Percentiles rank a stretch among this genome's conserved stretches.
These are phyloP conservation scores for Pythium brassicae DNA, from an alignment of 352 stramenopile species.

Conservation along the genomic window DNA sequence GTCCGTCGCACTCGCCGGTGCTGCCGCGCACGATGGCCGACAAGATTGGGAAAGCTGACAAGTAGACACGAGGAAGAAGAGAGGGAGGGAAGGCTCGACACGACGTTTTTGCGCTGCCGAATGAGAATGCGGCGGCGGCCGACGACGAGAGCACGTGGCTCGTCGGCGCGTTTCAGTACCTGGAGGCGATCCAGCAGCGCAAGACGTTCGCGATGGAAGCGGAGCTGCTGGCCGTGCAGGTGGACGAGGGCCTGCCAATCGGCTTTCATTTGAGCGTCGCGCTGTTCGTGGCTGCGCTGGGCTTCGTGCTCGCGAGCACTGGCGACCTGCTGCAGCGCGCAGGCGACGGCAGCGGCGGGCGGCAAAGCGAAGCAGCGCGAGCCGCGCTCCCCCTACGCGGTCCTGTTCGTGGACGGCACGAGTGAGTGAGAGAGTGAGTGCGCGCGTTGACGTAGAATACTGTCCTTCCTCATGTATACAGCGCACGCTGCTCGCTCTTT, in stretches of 20 bases:
- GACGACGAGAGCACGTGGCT: conserved; percentile 52
- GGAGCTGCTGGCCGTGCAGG: conserved; percentile 53
- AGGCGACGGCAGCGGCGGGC: conserved; percentile 11
- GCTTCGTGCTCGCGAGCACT: conserved; percentile 52
- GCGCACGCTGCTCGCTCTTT: background rate
- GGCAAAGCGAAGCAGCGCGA: conserved; percentile 33
- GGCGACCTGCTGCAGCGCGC: background rate
- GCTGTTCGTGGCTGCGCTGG: conserved; percentile 42
- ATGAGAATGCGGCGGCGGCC: too few species aligned
- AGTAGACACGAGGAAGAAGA: conserved; percentile 5
- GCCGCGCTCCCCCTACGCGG: conserved; percentile 40
- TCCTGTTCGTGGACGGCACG: conserved; percentile 69
- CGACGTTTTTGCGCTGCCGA: too few species aligned
- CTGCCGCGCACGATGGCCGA: conserved; percentile 13
- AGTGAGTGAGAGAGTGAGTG: conserved; percentile 56
- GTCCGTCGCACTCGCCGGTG: conserved; percentile 11
- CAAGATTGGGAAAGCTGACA: conserved; percentile 1
- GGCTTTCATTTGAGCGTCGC: conserved; percentile 64
- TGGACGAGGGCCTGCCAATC: conserved; percentile 63
- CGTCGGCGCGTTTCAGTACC: conserved; percentile 60
- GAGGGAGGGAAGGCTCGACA: background rate
- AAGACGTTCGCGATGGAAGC: conserved; percentile 19
- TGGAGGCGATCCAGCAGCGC: conserved; percentile 57
- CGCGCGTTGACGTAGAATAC: too few species aligned
- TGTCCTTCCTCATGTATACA: too few species aligned